These are phyloP conservation scores for Phytophthora podocarpi DNA, from an alignment of 352 stramenopile genomes.

Conservation along the genomic window DNA sequence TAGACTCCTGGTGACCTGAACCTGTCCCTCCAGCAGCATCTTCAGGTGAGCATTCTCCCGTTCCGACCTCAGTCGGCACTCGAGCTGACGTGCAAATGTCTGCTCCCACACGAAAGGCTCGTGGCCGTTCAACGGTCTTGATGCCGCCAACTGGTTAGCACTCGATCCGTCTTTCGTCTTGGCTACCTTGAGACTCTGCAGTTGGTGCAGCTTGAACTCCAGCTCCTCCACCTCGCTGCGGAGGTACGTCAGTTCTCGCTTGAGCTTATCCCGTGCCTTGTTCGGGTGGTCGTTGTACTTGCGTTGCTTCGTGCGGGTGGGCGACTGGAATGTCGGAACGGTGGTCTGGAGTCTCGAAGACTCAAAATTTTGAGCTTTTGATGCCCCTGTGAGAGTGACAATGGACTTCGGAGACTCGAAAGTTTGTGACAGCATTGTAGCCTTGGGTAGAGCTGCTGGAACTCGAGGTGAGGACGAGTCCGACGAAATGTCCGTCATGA, in stretches of 20 bases:
- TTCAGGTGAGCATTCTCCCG: constrained; percentile 35
- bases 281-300: constrained; percentile 40
- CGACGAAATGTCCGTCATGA: constrained; percentile 17
- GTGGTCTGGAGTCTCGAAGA: not conserved
- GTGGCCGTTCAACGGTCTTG: not conserved
- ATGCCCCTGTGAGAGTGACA: not conserved
- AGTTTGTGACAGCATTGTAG: not conserved
- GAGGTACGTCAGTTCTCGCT: constrained; percentile 26
- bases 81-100: constrained; percentile 22
- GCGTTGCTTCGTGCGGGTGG: constrained; percentile 11
- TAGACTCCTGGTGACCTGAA: constrained; percentile 28
- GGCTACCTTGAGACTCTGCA: constrained; percentile 16
- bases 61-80: constrained; percentile 21
- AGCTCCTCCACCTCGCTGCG: constrained; percentile 22
- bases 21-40: constrained; percentile 23
- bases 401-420: not conserved
- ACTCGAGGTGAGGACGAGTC: not conserved
- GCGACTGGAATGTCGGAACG: not conserved
- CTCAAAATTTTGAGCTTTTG: not conserved
- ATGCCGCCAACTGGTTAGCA: not conserved
- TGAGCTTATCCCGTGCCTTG: constrained; percentile 32
- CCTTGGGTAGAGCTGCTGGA: not conserved
- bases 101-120: constrained; percentile 28
- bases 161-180: constrained; percentile 7
- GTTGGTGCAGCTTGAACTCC: constrained; percentile 21